Conservation (phyloP, 148 eudicot species). For the Rhododendron ferrugineum region DNA sequence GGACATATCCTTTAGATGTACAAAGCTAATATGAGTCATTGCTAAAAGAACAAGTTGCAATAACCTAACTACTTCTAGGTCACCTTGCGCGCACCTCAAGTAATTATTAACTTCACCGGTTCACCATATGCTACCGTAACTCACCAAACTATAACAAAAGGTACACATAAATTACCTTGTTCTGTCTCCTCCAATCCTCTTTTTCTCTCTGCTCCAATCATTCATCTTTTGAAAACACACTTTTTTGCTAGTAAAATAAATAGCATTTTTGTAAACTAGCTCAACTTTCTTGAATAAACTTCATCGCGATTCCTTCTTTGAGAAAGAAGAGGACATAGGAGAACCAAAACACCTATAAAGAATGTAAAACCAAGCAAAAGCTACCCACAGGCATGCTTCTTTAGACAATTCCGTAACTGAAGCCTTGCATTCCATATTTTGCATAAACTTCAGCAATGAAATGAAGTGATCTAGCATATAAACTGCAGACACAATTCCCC, state of each 20-base stretch:
- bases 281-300: neutral
- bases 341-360: neutral
- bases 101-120: too few species aligned
- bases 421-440: neutral
- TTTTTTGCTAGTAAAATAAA: too few species aligned
- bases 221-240: too few species aligned
- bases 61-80: too few species aligned
- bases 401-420: neutral
- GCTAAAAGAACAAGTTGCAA: neutral
- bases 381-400: neutral
- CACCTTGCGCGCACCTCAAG: too few species aligned
- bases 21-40: neutral
- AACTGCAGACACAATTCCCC: neutral
- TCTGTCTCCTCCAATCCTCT: too few species aligned
- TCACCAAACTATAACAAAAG: too few species aligned
- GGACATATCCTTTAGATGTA: neutral
- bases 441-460: neutral
- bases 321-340: neutral
- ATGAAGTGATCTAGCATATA: neutral
- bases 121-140: too few species aligned
- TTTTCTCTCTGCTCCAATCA: too few species aligned
- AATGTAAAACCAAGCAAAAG: neutral
- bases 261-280: neutral
- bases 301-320: neutral
- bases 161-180: too few species aligned